Base-by-base conservation (phyloP, 805 yeast species). In the Kregervanrija fluxuum region DNA sequence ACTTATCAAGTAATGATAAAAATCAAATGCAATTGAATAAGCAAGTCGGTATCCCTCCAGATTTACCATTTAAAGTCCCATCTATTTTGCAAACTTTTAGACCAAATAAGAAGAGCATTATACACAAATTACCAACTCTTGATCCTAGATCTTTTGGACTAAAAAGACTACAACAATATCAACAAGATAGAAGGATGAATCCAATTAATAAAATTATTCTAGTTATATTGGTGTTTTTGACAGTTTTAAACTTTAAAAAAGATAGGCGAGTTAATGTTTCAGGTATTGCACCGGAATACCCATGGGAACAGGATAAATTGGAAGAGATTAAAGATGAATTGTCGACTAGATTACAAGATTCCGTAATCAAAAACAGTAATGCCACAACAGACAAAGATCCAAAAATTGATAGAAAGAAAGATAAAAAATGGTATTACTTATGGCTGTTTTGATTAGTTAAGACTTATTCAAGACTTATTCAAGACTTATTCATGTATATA, bases 1-100 rank as follows among this genome's bases (percentile, higher is more conserved):
- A 50, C 14, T 41, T 43, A 35, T 43, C 44, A 9, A 34, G 16
- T n/a, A 41, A 35, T 14, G 42, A 39, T 12, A n/a, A 45, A 8
- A 49, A 46, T 35, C 38, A 51, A 13, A 36, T 42, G 12, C 47
- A 47, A 13, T 16, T 52, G 30, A 47, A 49, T 37, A 42, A 37
- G 8, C 42, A 49, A 33, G 42, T 44, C 0, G 48, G 44, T n/a
- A 42, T 42, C 4, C 89, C 86, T 1, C 72, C 70, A 40, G 88
- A 82, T 58, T 64, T 82, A 44, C 84, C 86, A 1, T 81, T 80
- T 55, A 57, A 59, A 22, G 40, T 66, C 3, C 77, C 81, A 2
- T 60, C 68, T 11, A 49, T 56, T 30, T 45, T 62, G 33, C 51
- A 54, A 35, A 51, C 62, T 8, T 40, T 56, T 2, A 46, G 42